A percentile compares a stretch with the other conserved stretches of the same genome.
Evolutionary conservation across 2,329 filamentous ascomycete genomes (phyloP).

Genomic region (Dactylellina leptospora): DNA sequence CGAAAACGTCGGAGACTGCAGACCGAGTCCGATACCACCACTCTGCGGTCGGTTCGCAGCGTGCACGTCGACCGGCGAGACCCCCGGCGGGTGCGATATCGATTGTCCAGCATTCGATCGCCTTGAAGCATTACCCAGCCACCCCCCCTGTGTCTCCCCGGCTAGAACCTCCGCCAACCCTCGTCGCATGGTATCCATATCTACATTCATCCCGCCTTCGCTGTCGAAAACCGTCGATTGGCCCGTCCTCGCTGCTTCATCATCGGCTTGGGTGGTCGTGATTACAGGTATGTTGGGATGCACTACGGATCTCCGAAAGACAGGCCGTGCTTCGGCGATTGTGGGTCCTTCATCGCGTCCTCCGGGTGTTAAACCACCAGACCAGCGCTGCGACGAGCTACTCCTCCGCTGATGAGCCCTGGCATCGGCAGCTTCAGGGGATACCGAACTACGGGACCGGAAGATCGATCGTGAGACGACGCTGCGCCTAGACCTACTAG

Average conservation of each 20-base stretch:
- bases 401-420: conserved; percentile 30
- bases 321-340: conserved; percentile 37
- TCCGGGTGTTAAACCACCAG: conserved; percentile 5
- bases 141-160: conserved; percentile 38
- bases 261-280: conserved; percentile 39
- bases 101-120: conserved; percentile 52
- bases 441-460: conserved; percentile 46
- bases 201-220: conserved; percentile 52
- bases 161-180: conserved; percentile 43
- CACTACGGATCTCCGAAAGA: conserved; percentile 38
- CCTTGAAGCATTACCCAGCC: conserved; percentile 32
- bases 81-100: conserved; percentile 28
- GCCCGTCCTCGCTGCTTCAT: conserved; percentile 9
- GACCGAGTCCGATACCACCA: conserved; percentile 29
- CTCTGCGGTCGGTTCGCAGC: conserved; percentile 11
- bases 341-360: conserved; percentile 35
- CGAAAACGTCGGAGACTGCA: conserved; percentile 34
- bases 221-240: conserved; percentile 45
- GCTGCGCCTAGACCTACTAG: conserved; percentile 41
- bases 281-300: conserved; percentile 44
- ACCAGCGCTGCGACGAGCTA: conserved; percentile 30
- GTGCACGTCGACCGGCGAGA: conserved; percentile 19
- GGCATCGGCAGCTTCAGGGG: conserved; percentile 25
- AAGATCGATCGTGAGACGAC: conserved; percentile 42
- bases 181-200: conserved; percentile 53